Evolutionary conservation across 345 rosid species (phyloP).

Genomic region (Diplotaxis tenuifolia): DNA sequence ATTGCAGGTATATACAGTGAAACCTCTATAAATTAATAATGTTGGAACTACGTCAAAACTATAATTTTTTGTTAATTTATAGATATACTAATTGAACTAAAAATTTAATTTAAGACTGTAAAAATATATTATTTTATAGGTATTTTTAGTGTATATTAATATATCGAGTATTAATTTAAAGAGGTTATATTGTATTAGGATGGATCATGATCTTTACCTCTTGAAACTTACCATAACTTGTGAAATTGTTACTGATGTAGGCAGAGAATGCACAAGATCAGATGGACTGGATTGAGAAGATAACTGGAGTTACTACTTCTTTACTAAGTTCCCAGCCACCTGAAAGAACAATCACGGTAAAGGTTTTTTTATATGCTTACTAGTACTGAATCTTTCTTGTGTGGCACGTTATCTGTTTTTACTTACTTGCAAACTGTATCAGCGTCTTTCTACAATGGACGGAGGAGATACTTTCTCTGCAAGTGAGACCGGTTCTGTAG

Average conservation of each 20-base stretch:
- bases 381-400: slow-evolving; percentile 7
- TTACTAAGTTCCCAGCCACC: slow-evolving; percentile 62
- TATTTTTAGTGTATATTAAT: too few relatives aligned
- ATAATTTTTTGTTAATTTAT: too few relatives aligned
- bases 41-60: too few relatives aligned
- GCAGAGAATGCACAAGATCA: slow-evolving; percentile 82
- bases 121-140: too few relatives aligned
- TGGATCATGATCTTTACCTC: neutral
- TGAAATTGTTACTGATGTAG: slow-evolving; percentile 40
- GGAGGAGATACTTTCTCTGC: slow-evolving; percentile 44
- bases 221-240: slow-evolving; percentile 1
- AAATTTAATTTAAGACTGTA: too few relatives aligned
- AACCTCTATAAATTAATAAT: too few relatives aligned
- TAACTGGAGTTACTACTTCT: slow-evolving; percentile 72
- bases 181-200: too few relatives aligned
- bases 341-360: slow-evolving; percentile 50
- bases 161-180: too few relatives aligned
- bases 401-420: neutral
- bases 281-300: slow-evolving; percentile 84
- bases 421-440: slow-evolving; percentile 32
- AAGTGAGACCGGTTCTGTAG: slow-evolving; percentile 48
- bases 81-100: too few relatives aligned
- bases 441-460: slow-evolving; percentile 48
- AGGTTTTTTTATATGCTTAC: neutral
- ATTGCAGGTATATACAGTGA: slow-evolving; percentile 82